A percentile compares a stretch with the other conserved stretches of the same genome.
phyloP scores from a whole-genome alignment of 1,284 basidiomycete genomes.

The Pterulicium gracile region DNA sequence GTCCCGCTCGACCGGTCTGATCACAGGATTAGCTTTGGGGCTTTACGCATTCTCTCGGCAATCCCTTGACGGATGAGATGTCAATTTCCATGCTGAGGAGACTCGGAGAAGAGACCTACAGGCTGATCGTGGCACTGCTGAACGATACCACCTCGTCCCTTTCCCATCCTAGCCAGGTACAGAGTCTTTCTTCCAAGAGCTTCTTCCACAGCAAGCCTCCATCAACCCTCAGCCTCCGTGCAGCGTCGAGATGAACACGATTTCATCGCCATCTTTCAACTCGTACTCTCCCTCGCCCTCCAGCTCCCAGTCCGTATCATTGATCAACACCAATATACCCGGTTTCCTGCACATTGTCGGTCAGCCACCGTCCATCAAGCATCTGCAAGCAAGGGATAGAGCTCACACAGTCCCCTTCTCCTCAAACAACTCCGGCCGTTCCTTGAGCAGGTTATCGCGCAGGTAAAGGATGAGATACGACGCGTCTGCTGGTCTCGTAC shows the following conservation, averaged over 20 bases:
- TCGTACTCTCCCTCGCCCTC: conserved; percentile 90
- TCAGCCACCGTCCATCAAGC: background rate
- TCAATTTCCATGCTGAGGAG: no score
- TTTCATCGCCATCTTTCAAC: conserved; percentile 74
- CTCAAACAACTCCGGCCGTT: conserved; percentile 83
- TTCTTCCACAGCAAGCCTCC: no score
- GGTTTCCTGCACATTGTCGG: conserved; percentile 56
- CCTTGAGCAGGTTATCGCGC: conserved; percentile 69
- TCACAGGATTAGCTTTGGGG: no score
- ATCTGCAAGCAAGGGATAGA: conserved; percentile 1
- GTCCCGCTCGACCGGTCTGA: no score
- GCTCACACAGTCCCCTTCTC: conserved; percentile 85
- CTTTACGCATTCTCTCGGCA: no score
- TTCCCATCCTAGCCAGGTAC: no score
- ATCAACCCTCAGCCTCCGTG: conserved; percentile 70
- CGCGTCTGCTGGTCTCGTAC: conserved; percentile 50
- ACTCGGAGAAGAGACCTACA: no score
- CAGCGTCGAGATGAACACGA: conserved; percentile 93
- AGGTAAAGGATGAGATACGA: conserved; percentile 75
- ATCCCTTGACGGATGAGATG: no score
- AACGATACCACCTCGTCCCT: no score
- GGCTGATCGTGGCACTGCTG: no score
- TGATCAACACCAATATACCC: conserved; percentile 91
- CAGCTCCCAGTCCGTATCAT: conserved; percentile 97
- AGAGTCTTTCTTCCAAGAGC: background rate